phyloP scores from a whole-genome alignment of 129 eudicot genomes.

The carrot (Daucus carota) region DNA sequence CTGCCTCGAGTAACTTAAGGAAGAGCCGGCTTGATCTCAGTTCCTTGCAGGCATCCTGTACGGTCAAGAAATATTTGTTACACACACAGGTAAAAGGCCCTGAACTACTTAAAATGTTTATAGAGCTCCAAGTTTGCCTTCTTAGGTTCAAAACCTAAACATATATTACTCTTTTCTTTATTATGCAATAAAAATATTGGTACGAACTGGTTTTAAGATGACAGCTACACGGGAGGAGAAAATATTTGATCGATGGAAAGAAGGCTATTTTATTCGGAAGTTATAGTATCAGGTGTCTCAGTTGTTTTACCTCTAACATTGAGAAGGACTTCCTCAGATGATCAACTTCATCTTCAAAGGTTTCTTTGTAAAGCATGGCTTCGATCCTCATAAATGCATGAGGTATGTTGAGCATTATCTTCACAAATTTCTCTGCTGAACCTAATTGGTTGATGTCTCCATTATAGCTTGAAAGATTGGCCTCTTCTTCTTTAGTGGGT shows the following conservation, averaged over 20 bases:
- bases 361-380: conserved; percentile 73
- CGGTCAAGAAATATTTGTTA: neutral
- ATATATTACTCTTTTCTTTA: neutral
- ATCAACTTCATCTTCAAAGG: conserved; percentile 71
- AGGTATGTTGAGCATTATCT: conserved; percentile 58
- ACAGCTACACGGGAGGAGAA: neutral
- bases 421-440: conserved; percentile 72
- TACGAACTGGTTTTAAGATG: neutral
- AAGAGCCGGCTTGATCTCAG: conserved; percentile 81
- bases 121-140: neutral
- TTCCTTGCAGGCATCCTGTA: conserved; percentile 92
- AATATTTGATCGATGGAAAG: neutral
- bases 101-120: neutral
- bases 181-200: neutral
- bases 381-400: conserved; percentile 70
- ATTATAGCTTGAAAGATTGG: conserved; percentile 55
- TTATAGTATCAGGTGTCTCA: neutral
- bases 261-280: neutral
- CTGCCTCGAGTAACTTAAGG: conserved; percentile 85
- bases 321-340: conserved; percentile 74
- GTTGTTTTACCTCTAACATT: conserved; percentile 68
- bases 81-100: neutral
- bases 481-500: conserved; percentile 83
- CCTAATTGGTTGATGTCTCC: conserved; percentile 58
- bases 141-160: neutral